Evolutionary conservation across 805 yeast species (phyloP).

Genomic region (Ogataea angusta): DNA sequence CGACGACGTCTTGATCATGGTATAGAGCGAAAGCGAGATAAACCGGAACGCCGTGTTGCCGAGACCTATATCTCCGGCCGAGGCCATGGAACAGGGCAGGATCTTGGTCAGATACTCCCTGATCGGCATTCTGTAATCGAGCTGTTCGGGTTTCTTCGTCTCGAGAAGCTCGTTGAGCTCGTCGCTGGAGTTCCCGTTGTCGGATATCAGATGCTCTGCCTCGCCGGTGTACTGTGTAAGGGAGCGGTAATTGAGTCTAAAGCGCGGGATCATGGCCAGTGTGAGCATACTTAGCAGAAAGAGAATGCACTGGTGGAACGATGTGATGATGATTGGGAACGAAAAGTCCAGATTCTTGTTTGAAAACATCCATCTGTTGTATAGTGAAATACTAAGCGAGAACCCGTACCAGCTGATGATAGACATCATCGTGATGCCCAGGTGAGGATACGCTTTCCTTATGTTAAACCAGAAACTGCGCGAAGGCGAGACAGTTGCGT

Average conservation of each 20-base stretch:
- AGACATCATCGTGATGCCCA: slow-evolving; percentile 26
- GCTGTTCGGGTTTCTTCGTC: slow-evolving; percentile 5
- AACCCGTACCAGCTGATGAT: slow-evolving; percentile 59
- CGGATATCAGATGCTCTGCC: neutral
- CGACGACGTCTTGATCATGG: slow-evolving; percentile 89
- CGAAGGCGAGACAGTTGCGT: neutral
- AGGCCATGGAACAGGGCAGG: slow-evolving; percentile 81
- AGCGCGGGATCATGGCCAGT: slow-evolving; percentile 44
- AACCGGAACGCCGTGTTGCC: slow-evolving; percentile 80
- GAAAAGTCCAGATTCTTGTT: slow-evolving; percentile 64
- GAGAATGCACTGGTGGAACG: slow-evolving; percentile 77
- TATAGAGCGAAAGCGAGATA: slow-evolving; percentile 79
- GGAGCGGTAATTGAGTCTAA: slow-evolving; percentile 38
- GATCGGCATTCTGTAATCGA: slow-evolving; percentile 29
- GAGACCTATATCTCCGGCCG: slow-evolving; percentile 91
- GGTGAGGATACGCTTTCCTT: slow-evolving; percentile 25
- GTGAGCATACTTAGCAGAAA: slow-evolving; percentile 48
- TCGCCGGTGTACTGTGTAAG: slow-evolving; percentile 12
- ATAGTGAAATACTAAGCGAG: slow-evolving; percentile 67
- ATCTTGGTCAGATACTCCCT: slow-evolving; percentile 50
- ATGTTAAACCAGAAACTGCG: slow-evolving; percentile 11
- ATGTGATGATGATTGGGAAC: slow-evolving; percentile 81
- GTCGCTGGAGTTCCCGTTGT: slow-evolving; percentile 5
- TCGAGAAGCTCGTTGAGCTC: slow-evolving; percentile 10
- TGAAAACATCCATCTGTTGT: slow-evolving; percentile 98